A percentile compares a stretch with the other conserved stretches of the same genome.
Evolutionary conservation across 306 rosid genomes (phyloP).

Genomic region (Crotalaria pallida): DNA sequence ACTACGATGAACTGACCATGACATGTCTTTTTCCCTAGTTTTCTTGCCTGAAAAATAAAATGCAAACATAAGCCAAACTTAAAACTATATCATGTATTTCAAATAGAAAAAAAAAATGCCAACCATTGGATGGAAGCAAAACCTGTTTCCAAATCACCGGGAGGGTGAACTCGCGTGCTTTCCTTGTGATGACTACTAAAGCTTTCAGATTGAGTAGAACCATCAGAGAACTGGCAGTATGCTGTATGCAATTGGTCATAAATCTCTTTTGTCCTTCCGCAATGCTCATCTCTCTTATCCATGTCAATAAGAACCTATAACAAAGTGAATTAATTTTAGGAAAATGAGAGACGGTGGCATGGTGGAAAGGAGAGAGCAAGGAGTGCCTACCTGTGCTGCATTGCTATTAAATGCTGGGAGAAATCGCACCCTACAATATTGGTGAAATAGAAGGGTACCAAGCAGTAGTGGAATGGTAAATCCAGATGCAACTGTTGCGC

Average conservation of each 20-base stretch:
- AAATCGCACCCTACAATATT: slow-evolving; percentile 79
- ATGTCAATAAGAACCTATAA: slow-evolving; percentile 68
- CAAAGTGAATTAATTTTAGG: slow-evolving; percentile 6
- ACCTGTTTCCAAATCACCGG: slow-evolving; percentile 46
- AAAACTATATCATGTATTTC: slow-evolving; percentile 18
- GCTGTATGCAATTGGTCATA: slow-evolving; percentile 50
- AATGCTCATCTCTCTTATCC: slow-evolving; percentile 68
- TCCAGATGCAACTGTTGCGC: slow-evolving; percentile 63
- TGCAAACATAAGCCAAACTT: slow-evolving; percentile 23
- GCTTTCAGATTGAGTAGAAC: slow-evolving; percentile 25
- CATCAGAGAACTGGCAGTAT: slow-evolving; percentile 49
- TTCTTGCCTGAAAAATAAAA: slow-evolving; percentile 38
- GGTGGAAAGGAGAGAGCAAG: not conserved
- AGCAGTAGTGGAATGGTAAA: slow-evolving; percentile 74
- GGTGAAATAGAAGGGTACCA: slow-evolving; percentile 66
- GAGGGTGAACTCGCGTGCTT: not conserved
- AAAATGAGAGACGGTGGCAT: slow-evolving; percentile 1
- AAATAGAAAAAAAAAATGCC: slow-evolving; percentile 16
- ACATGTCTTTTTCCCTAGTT: not conserved
- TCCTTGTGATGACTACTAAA: slow-evolving; percentile 21
- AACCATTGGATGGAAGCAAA: slow-evolving; percentile 38
- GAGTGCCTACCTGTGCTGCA: slow-evolving; percentile 64
- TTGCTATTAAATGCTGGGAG: slow-evolving; percentile 51
- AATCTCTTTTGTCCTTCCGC: slow-evolving; percentile 52
- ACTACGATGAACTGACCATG: slow-evolving; percentile 22